phyloP scores from a whole-genome alignment of 1,284 basidiomycete genomes.

The Heliocybe sulcata region DNA sequence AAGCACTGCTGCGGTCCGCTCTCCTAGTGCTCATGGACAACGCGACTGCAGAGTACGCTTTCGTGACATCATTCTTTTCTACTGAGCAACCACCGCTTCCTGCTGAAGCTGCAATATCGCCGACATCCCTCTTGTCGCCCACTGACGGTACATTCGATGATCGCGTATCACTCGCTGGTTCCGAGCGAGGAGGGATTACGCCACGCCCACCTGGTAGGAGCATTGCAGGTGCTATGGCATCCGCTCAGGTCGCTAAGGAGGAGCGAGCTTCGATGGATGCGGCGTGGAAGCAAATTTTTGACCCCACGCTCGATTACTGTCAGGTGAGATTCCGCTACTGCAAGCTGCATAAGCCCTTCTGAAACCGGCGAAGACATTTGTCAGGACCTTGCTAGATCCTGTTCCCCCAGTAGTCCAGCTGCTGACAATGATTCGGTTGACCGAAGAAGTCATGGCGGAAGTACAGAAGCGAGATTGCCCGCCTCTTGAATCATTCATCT shows the following conservation, averaged over 20 bases:
- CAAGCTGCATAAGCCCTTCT: slow-evolving; percentile 10
- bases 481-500: slow-evolving; percentile 75
- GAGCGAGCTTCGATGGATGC: slow-evolving; percentile 49
- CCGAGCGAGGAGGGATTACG: neutral
- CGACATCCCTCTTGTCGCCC: slow-evolving; percentile 23
- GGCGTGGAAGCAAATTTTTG: slow-evolving; percentile 89
- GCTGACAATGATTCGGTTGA: slow-evolving; percentile 83
- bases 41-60: slow-evolving; percentile 84
- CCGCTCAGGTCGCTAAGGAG: slow-evolving; percentile 31
- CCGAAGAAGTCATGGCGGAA: slow-evolving; percentile 69
- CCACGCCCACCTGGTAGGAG: neutral
- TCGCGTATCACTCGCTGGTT: neutral
- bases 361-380: slow-evolving; percentile 48
- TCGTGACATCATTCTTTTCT: slow-evolving; percentile 79
- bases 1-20: slow-evolving; percentile 79
- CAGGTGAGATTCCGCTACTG: slow-evolving; percentile 36
- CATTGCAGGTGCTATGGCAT: neutral
- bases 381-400: slow-evolving; percentile 58
- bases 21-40: slow-evolving; percentile 91
- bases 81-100: slow-evolving; percentile 23
- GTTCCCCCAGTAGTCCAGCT: slow-evolving; percentile 67
- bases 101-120: slow-evolving; percentile 27
- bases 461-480: slow-evolving; percentile 70
- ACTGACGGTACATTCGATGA: slow-evolving; percentile 2
- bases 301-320: slow-evolving; percentile 80